Base-by-base conservation (phyloP, 2,329 filamentous ascomycete species). In the Diaporthe eres region DNA sequence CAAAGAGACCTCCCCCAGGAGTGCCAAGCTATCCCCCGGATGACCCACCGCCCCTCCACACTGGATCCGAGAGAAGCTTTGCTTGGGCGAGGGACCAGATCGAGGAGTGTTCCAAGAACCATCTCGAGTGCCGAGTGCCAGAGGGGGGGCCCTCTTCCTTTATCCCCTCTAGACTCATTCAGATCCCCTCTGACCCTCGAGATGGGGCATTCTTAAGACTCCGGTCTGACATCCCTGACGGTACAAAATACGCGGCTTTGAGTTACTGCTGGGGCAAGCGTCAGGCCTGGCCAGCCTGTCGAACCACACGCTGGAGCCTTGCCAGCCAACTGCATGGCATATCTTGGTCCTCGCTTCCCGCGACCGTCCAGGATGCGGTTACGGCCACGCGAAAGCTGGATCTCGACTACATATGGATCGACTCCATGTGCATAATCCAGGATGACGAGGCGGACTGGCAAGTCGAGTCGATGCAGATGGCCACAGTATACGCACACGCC, bases 371-470 rank as follows among this genome's bases (percentile, higher is more conserved):
- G 17, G 74, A 75, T 13, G 74, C 67, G 25, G 53, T 75, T 4
- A 12, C 7, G 31, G 44, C 60, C 22, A 72, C 68, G 12, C 61
- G 34, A 17, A 53, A 25, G 17, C 57, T 75, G 9, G 55, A n/a
- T n/a, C 44, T 75, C 1, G 44, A 61, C n/a, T 72, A 65, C n/a
- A 31, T 75, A 25, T 75, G 74, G 74, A 72, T 75, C 55, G 74
- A 75, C 49, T 71, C 57, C 31, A 25, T 75, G 4, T 75, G 74
- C 10, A 75, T 75, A 15, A 22, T 81, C 77, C 81, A 75, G 34
- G 55, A 63, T 25, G 34, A 58, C 9, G 17, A 58, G 17, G 8
- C 31, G 49, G 72, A 74, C 39, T 74, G 61, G 61, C 53, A 39
- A 34, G 17, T 12, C 9, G 53, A 74, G 22, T 47, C 72, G 15